These are phyloP conservation scores for Arachis stenosperma DNA, from an alignment of 306 rosid species.

Conservation along the genomic window DNA sequence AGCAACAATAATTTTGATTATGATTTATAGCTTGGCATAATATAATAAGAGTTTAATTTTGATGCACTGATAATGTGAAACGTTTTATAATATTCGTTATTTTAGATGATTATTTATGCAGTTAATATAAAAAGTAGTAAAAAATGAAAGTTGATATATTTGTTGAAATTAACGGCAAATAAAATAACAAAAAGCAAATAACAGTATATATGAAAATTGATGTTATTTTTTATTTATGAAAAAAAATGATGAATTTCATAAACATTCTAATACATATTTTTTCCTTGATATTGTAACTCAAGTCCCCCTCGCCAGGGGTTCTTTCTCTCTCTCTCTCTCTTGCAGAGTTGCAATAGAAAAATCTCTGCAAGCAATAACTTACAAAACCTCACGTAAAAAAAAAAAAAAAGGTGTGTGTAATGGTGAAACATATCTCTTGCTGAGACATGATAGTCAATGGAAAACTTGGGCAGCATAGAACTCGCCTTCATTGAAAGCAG, in stretches of 20 bases:
- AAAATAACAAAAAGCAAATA: not conserved
- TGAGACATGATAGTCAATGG: constrained; percentile 51
- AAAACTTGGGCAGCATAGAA: constrained; percentile 93
- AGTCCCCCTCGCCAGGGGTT: not conserved
- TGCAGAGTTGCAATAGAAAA: constrained; percentile 30
- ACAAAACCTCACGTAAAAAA: constrained; percentile 31
- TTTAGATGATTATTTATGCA: no score
- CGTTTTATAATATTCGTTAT: no score
- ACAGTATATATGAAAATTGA: not conserved
- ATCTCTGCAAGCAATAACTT: constrained; percentile 42
- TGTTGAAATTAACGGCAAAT: not conserved
- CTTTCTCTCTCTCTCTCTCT: not conserved
- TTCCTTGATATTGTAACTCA: constrained; percentile 30
- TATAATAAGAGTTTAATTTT: not conserved
- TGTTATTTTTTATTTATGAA: not conserved
- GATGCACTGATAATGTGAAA: no score
- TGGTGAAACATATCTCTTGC: not conserved
- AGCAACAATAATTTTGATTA: not conserved
- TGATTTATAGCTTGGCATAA: not conserved
- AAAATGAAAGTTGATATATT: not conserved
- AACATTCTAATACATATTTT: constrained; percentile 39
- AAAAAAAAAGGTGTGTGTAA: not conserved
- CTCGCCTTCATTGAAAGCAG: constrained; percentile 90
- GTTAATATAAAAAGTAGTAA: not conserved
- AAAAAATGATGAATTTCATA: constrained; percentile 13